phyloP scores from a whole-genome alignment of 805 yeast species.

The Jamesozyma rosinii region DNA sequence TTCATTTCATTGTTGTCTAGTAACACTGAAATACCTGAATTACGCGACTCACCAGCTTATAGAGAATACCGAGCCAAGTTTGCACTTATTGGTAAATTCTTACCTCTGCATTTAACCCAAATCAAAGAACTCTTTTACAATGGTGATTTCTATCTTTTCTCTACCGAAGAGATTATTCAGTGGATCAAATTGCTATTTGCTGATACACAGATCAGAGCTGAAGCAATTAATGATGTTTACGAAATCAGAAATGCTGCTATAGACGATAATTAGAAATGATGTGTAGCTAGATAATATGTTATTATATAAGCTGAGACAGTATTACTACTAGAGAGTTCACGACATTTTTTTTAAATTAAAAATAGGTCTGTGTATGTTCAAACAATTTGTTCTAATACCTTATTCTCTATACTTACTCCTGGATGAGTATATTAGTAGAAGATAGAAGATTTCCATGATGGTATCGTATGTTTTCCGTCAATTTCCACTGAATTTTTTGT shows the following conservation, averaged over 20 bases:
- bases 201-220: conserved; percentile 32
- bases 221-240: conserved; percentile 31
- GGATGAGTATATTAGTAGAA: too few relatives aligned
- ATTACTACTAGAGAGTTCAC: too few relatives aligned
- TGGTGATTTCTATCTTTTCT: conserved; percentile 34
- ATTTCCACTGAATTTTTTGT: too few relatives aligned
- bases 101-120: conserved; percentile 34
- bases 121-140: conserved; percentile 35
- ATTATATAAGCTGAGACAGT: too few relatives aligned
- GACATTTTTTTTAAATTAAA: too few relatives aligned
- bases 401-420: too few relatives aligned
- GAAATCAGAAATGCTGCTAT: conserved; percentile 43
- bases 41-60: conserved; percentile 15
- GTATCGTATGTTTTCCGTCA: too few relatives aligned
- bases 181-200: conserved; percentile 35
- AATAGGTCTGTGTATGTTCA: too few relatives aligned
- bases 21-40: conserved; percentile 15
- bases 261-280: conserved; percentile 7
- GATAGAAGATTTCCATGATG: too few relatives aligned
- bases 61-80: conserved; percentile 24
- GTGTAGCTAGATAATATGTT: neutral
- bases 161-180: conserved; percentile 31
- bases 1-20: conserved; percentile 18
- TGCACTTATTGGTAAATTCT: conserved; percentile 19
- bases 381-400: too few relatives aligned